Evolutionary conservation across 768 basidiomycete species (phyloP), one percentile per base, ranked within the genome.

Genomic region (Lactarius indigo): DNA sequence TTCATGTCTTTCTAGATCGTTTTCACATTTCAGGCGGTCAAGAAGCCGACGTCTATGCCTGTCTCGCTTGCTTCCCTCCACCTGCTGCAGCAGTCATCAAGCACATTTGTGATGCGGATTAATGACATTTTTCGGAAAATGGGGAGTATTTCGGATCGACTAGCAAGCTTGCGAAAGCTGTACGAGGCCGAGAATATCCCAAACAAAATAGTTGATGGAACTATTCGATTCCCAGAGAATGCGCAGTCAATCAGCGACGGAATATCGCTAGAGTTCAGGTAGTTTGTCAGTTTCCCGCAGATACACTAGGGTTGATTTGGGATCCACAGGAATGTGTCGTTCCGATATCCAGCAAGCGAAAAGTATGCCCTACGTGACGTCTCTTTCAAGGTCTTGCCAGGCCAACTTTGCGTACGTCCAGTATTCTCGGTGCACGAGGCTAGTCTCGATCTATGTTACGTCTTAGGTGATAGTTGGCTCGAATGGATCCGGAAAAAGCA

Each of bases 401-500:
- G 91, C 0, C 89, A 91, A 65, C 83, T 93, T 57, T 92, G 91
- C 72, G 90, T 91, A 75, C 33, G 87, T 58, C 47, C 76, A 15
- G 28, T 59, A 8, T n/a, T 39, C 23, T 50, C 50, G n/a, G 23
- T 23, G 23, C 23, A 50, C 1, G n/a, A 50, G 2, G 9, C 12
- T 3, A 47, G 15, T 26, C 39, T 54, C 18, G 39, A 12, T 26
- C 23, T 26, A 50, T 13, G 13, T 50, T 13, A 23, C 20, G 18
- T 37, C 15, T 6, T 54, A 91, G 89, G 82, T 92, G 57, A 87
- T 93, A 55, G 87, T 93, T 2, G 91, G 91, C 7, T 81, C 81
- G 31, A 93, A 93, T 68, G 91, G 91, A 7, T 90, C 88, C 0
- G 91, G 79, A 3, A 93, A 93, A 76, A 90, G 88, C 74, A 92